phyloP scores from a whole-genome alignment of 192 early-diverging fungal genomes.

The Coemansia sp. region DNA sequence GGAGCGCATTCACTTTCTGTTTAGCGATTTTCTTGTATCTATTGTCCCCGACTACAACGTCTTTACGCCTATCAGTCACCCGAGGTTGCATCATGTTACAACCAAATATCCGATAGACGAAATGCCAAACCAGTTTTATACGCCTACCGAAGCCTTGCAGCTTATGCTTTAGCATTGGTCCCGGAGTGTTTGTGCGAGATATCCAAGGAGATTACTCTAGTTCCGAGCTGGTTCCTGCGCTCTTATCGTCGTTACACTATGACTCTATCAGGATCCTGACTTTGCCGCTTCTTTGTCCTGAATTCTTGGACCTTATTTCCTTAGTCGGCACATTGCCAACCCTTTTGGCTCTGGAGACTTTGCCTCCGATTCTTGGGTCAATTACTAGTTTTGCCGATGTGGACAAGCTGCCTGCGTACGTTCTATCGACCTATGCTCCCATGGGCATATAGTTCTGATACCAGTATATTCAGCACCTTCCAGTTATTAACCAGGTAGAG shows the following conservation, averaged over 20 bases:
- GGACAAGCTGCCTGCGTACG: background rate
- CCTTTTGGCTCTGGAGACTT: background rate
- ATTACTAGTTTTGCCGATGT: too few relatives aligned
- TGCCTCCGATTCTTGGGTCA: background rate
- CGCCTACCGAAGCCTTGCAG: background rate
- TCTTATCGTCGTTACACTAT: background rate
- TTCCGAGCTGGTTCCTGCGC: background rate
- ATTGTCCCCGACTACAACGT: background rate
- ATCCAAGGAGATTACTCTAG: background rate
- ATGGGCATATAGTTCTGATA: background rate
- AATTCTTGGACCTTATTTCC: background rate
- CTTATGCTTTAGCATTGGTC: background rate
- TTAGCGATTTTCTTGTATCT: background rate
- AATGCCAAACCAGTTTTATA: background rate
- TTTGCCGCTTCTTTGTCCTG: background rate
- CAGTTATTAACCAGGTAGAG: background rate
- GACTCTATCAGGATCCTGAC: background rate
- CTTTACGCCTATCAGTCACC: slow-evolving; percentile 2
- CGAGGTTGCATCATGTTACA: background rate
- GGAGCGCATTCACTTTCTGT: background rate
- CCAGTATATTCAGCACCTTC: background rate
- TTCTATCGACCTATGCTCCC: background rate
- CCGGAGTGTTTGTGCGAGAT: background rate
- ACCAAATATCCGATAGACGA: background rate
- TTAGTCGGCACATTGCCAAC: background rate